Evolutionary conservation across 768 basidiomycete species (phyloP).

Genomic region (Boletus edulis): DNA sequence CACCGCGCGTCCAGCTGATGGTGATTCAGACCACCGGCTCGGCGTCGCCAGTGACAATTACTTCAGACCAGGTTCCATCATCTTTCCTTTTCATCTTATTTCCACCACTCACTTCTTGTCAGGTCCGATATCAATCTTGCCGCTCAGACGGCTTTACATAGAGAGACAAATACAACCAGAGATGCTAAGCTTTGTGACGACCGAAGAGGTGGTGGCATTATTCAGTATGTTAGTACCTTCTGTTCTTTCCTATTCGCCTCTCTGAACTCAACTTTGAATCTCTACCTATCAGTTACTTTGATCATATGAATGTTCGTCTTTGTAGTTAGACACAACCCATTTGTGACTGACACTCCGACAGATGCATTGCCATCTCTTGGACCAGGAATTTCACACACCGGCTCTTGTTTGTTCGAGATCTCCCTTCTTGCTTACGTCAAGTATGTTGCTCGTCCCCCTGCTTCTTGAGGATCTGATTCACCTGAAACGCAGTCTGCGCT

Average conservation of each 20-base stretch:
- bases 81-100: neutral
- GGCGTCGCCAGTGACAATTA: constrained; percentile 86
- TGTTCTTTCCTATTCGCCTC: neutral
- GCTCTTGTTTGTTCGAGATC: constrained; percentile 91
- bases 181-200: constrained; percentile 84
- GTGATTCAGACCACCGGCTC: constrained; percentile 47
- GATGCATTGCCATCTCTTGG: constrained; percentile 80
- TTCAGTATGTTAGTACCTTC: constrained; percentile 78
- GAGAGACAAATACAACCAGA: constrained; percentile 91
- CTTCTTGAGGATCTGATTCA: neutral
- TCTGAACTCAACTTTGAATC: constrained; percentile 2
- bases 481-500: constrained; percentile 71
- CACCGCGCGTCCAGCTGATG: constrained; percentile 36
- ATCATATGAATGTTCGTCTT: constrained; percentile 64
- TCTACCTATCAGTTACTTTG: constrained; percentile 57
- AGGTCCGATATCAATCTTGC: constrained; percentile 89
- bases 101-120: constrained; percentile 5
- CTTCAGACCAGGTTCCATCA: constrained; percentile 78
- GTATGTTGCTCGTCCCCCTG: constrained; percentile 41
- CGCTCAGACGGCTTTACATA: constrained; percentile 78
- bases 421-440: constrained; percentile 92
- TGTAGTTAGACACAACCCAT: neutral
- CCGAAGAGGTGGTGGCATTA: constrained; percentile 87
- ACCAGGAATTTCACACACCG: constrained; percentile 90
- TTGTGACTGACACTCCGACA: constrained; percentile 29